phyloP scores from a whole-genome alignment of 306 rosid genomes.

The Myrica gale region DNA sequence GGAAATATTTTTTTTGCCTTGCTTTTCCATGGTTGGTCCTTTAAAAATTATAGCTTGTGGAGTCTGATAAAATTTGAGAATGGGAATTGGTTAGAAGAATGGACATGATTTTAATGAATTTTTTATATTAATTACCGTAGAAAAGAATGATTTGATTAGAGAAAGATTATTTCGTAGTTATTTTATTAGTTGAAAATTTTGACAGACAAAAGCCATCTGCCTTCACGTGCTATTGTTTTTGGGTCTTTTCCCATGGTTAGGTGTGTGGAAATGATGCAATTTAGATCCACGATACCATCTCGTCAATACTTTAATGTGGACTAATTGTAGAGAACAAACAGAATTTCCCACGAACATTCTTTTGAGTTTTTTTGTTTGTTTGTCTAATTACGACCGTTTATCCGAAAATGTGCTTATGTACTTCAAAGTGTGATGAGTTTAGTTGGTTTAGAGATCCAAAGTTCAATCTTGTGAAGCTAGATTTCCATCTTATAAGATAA shows the following conservation, averaged over 20 bases:
- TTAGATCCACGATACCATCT: not conserved
- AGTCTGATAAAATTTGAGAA: too few relatives aligned
- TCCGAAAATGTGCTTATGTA: not conserved
- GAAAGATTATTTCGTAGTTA: too few relatives aligned
- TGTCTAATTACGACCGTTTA: not conserved
- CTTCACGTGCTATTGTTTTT: not conserved
- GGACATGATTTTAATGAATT: too few relatives aligned
- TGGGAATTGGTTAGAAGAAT: too few relatives aligned
- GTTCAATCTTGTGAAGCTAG: conserved; percentile 8
- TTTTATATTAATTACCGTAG: too few relatives aligned
- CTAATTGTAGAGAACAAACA: not conserved
- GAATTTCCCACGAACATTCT: not conserved
- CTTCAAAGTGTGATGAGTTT: not conserved
- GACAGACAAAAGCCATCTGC: too few relatives aligned
- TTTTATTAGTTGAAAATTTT: too few relatives aligned
- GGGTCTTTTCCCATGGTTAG: not conserved
- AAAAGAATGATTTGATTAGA: too few relatives aligned
- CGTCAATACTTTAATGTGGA: not conserved
- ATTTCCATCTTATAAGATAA: not conserved
- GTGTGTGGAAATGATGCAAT: not conserved
- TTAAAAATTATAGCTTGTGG: not conserved
- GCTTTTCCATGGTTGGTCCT: not conserved
- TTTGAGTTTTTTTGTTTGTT: not conserved
- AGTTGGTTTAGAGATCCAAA: not conserved
- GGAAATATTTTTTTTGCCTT: not conserved